Base-by-base conservation (phyloP, 2,329 filamentous ascomycete species). In the Cordyceps militaris region DNA sequence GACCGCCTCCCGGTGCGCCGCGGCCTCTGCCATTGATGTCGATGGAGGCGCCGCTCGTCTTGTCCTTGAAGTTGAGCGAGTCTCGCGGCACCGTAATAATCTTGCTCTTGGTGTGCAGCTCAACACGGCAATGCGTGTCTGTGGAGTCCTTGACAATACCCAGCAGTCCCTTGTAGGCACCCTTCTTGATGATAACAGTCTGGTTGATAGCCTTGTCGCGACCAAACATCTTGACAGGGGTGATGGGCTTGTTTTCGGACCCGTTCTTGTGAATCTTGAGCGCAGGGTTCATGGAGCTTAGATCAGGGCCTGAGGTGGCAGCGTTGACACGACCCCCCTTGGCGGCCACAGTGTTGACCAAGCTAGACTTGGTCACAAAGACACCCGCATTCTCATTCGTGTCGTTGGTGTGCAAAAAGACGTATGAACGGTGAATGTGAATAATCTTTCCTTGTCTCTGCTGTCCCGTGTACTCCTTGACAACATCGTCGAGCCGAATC, bases 81-180 rank as follows among this genome's bases (percentile, higher is more conserved):
- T 88, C 86, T 69, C 95, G 95, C 21, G 85, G 82, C 36, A 97
- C 84, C 8, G 87, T 91, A 61, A 97, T 84, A 16, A 89, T 88
- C 78, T 97, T 97, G 74, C 86, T 90, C 76, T 96, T 96, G 6
- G 92, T 92, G 69, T 97, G 93, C 40, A 99, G 77, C 73, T 99
- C 94, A 43, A 99, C 88, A 62, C 92, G 88, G 30, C 91, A 93
- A 66, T 88, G 84, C 3, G 83, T 83, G 65, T 95, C 92, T 7
- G 90, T 96, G 1, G 93, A 88, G 69, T 97, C 93, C 70, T 96
- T 97, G 65, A 99, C 92, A 63, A 97, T 96, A 65, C 94, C 94
- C 43, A 97, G 78, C 44, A 97, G 79, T 58, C 93, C 93, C 74
- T 99, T 99, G 77, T 93, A 91, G 23, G 88, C 85, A 28, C 94